Percentiles rank a stretch among this genome's conserved stretches.
These are phyloP conservation scores for Fusarium penzigii DNA, from an alignment of 2,329 filamentous ascomycete genomes.

Conservation along the genomic window DNA sequence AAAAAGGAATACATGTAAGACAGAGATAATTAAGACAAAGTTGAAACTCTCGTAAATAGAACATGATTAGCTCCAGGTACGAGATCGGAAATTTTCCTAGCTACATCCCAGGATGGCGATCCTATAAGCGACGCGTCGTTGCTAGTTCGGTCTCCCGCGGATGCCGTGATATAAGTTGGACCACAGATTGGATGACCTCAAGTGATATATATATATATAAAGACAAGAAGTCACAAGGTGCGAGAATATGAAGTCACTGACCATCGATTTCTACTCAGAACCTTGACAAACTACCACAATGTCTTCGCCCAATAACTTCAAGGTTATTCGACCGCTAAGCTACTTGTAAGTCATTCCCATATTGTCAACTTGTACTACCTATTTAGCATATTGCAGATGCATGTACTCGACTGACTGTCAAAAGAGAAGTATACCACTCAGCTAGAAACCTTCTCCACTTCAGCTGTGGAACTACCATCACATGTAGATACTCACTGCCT, in stretches of 20 bases:
- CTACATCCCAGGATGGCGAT: background rate
- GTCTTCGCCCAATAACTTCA: background rate
- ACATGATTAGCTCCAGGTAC: background rate
- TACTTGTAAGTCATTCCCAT: constrained; percentile 12
- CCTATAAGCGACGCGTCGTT: background rate
- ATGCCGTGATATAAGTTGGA: no score
- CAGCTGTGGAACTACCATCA: constrained; percentile 17
- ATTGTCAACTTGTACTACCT: background rate
- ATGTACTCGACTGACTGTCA: no score
- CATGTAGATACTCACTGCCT: constrained; percentile 18
- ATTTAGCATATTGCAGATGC: background rate
- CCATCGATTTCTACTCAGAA: background rate
- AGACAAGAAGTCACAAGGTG: background rate
- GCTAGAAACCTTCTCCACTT: constrained; percentile 18
- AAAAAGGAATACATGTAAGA: no score
- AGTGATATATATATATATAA: no score
- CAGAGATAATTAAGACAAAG: no score
- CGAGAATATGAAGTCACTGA: background rate
- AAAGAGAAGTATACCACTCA: constrained; percentile 19
- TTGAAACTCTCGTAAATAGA: background rate
- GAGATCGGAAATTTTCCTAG: background rate
- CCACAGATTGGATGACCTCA: no score
- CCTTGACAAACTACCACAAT: no score
- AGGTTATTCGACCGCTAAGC: constrained; percentile 21
- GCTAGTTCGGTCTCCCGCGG: background rate